Conservation (phyloP, 768 basidiomycete species). For the Tremella mesenterica region DNA sequence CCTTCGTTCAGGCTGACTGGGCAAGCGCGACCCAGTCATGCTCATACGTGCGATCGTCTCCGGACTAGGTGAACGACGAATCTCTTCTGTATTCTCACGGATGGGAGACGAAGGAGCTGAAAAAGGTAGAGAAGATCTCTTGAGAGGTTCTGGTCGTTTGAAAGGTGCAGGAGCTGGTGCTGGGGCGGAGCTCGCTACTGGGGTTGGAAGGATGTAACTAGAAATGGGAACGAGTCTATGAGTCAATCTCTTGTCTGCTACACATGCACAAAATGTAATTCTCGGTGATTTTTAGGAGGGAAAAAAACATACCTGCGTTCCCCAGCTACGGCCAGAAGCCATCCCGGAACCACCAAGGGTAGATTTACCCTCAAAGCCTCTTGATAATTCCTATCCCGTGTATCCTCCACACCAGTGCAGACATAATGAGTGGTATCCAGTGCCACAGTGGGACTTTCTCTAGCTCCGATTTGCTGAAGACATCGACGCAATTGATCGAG, state of each 20-base stretch:
- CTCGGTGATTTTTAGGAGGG: neutral
- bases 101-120: constrained; percentile 24
- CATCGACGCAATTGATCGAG: constrained; percentile 75
- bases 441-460: constrained; percentile 85
- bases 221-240: constrained; percentile 42
- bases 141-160: constrained; percentile 35
- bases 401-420: constrained; percentile 58
- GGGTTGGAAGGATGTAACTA: constrained; percentile 28
- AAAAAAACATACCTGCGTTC: constrained; percentile 62
- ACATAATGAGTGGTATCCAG: constrained; percentile 99
- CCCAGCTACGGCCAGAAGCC: constrained; percentile 80
- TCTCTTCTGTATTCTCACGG: constrained; percentile 11
- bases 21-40: constrained; percentile 19
- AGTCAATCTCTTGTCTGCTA: too few species aligned
- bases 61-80: constrained; percentile 29
- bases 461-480: constrained; percentile 73
- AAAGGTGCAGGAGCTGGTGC: constrained; percentile 29
- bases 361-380: constrained; percentile 89
- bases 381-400: constrained; percentile 65
- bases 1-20: constrained; percentile 1
- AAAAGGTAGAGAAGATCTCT: constrained; percentile 36
- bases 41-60: constrained; percentile 44
- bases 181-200: constrained; percentile 14
- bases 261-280: constrained; percentile 1
- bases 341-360: constrained; percentile 87